Evolutionary conservation across 2,329 filamentous ascomycete genomes (phyloP).

Genomic region (Neopestalotiopsis rosae): DNA sequence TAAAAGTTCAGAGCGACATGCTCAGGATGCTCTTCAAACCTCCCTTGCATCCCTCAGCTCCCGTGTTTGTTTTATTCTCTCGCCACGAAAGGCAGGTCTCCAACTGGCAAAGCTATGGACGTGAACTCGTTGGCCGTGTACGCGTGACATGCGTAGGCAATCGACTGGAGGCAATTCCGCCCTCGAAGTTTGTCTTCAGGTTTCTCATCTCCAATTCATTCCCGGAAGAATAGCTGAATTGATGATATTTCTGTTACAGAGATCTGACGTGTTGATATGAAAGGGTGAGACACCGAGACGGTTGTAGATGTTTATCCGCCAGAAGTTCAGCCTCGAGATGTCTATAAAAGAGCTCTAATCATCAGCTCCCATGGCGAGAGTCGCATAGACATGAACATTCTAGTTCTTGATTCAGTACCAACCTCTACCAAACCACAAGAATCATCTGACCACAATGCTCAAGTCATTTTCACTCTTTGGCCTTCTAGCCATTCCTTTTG

Average conservation of each 20-base stretch:
- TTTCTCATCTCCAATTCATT: not conserved
- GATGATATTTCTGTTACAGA: not conserved
- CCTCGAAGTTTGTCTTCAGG: not conserved
- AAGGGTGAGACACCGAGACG: not conserved
- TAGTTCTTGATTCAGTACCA: accelerated
- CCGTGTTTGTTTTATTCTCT: not conserved
- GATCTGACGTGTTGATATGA: not conserved
- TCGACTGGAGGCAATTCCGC: not conserved
- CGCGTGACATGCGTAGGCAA: not conserved
- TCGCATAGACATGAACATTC: not conserved
- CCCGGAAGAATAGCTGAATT: not conserved
- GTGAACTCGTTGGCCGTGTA: not conserved
- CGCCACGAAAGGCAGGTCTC: no score
- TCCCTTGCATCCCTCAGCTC: not conserved
- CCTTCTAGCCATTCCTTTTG: not conserved
- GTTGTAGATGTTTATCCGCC: not conserved
- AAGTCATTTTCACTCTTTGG: not conserved
- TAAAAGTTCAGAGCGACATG: not conserved
- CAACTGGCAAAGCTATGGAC: not conserved
- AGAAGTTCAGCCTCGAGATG: not conserved
- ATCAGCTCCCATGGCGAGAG: not conserved
- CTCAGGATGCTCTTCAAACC: not conserved
- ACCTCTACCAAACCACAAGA: no score
- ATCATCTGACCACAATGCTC: not conserved
- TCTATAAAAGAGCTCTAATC: not conserved